A percentile compares a stretch with the other conserved stretches of the same genome.
Evolutionary conservation across 805 yeast genomes (phyloP).

Genomic region (Dipodascopsis tothii): DNA sequence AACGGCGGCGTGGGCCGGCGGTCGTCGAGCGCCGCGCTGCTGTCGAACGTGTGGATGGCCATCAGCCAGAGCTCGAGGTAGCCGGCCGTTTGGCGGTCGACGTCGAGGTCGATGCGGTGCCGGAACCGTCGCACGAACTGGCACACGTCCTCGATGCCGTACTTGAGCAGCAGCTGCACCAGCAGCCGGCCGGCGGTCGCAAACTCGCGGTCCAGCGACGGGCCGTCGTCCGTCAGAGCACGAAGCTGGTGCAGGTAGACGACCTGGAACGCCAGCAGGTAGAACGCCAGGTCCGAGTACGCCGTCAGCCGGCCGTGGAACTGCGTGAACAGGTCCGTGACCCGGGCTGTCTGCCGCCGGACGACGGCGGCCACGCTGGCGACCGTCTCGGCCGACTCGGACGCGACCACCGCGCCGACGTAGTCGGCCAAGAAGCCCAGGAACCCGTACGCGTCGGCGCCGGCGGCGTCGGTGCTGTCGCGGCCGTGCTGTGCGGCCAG

Average conservation of each 20-base stretch:
- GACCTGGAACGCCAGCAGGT: constrained; percentile 17
- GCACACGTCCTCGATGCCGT: constrained; percentile 16
- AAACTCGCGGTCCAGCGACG: constrained; percentile 16
- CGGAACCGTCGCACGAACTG: constrained; percentile 15
- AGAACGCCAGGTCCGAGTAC: constrained; percentile 13
- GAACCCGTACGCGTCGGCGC: constrained; percentile 14
- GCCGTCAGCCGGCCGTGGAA: constrained; percentile 11
- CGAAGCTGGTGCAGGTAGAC: constrained; percentile 13
- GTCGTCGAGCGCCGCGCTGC: background rate
- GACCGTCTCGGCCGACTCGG: constrained; percentile 6
- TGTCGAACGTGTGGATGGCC: constrained; percentile 12
- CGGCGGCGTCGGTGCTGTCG: background rate
- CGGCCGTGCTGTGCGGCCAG: constrained; percentile 13
- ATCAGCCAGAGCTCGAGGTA: constrained; percentile 21
- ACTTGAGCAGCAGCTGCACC: constrained; percentile 13
- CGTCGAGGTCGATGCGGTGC: constrained; percentile 5
- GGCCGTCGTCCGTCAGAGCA: constrained; percentile 7
- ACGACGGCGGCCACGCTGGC: constrained; percentile 6
- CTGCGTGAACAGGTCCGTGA: constrained; percentile 14
- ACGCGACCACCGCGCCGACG: constrained; percentile 1
- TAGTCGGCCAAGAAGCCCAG: constrained; percentile 8
- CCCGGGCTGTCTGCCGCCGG: constrained; percentile 9
- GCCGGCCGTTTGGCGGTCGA: constrained; percentile 8
- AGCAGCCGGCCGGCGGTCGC: constrained; percentile 6
- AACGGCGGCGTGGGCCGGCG: constrained; percentile 4